Percentiles rank a stretch among this genome's conserved stretches.
Evolutionary conservation across 805 yeast species (phyloP).

Genomic region (Suhomyces emberorum): DNA sequence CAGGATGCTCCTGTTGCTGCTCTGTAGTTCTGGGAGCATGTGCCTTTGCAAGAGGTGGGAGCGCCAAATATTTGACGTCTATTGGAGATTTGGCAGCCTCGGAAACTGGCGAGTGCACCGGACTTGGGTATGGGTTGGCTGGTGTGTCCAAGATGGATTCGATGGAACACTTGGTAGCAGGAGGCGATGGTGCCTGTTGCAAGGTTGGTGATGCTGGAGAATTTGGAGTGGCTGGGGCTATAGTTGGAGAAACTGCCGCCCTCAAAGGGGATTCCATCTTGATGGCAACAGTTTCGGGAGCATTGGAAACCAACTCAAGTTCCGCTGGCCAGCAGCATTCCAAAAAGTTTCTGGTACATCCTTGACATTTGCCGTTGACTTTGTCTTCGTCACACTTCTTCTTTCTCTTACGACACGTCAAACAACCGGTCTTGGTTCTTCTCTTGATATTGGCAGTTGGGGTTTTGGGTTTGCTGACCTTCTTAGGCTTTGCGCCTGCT

Average conservation of each 20-base stretch:
- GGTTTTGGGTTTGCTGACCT: slow-evolving; percentile 12
- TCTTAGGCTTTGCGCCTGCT: slow-evolving; percentile 6
- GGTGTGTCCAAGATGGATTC: slow-evolving; percentile 13
- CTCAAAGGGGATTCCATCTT: not conserved
- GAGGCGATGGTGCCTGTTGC: not conserved
- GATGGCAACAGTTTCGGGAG: not conserved
- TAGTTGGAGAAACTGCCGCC: not conserved
- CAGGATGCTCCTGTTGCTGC: slow-evolving; percentile 1
- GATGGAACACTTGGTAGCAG: slow-evolving; percentile 9
- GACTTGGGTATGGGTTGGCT: slow-evolving; percentile 30
- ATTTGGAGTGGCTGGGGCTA: slow-evolving; percentile 4
- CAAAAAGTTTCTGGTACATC: slow-evolving; percentile 42
- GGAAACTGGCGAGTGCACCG: slow-evolving; percentile 25
- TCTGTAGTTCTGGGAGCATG: too few species aligned
- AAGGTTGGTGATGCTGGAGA: slow-evolving; percentile 5
- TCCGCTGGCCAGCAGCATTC: slow-evolving; percentile 43
- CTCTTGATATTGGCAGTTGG: slow-evolving; percentile 11
- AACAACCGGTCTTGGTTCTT: slow-evolving; percentile 51
- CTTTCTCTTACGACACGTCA: slow-evolving; percentile 62
- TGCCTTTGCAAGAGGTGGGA: slow-evolving; percentile 14
- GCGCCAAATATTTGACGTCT: slow-evolving; percentile 16
- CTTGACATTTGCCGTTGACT: slow-evolving; percentile 43
- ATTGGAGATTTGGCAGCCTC: slow-evolving; percentile 12
- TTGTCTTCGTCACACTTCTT: slow-evolving; percentile 58
- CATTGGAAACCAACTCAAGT: not conserved